These are phyloP conservation scores for Sporothrix curviconia DNA, from an alignment of 2,329 filamentous ascomycete genomes.

Conservation along the genomic window DNA sequence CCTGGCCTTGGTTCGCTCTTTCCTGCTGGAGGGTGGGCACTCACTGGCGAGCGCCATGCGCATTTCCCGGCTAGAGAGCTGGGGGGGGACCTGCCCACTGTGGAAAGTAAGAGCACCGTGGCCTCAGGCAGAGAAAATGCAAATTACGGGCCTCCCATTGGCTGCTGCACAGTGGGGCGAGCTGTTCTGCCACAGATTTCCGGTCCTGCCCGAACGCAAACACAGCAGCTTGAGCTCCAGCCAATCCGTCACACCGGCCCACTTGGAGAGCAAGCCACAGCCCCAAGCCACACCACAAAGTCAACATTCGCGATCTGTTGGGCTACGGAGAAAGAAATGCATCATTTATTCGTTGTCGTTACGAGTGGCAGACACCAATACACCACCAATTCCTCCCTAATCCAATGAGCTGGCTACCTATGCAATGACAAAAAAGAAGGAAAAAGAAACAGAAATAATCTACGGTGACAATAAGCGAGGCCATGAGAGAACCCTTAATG, in stretches of 20 bases:
- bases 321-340: background rate
- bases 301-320: no score
- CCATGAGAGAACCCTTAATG: slow-evolving; percentile 35
- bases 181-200: slow-evolving; percentile 9
- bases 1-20: no score
- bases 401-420: background rate
- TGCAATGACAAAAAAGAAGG: background rate
- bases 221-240: background rate
- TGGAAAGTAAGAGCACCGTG: no score
- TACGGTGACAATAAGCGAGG: no score
- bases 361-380: background rate
- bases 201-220: slow-evolving; percentile 19
- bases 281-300: background rate
- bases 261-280: no score
- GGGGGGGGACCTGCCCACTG: background rate
- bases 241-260: background rate
- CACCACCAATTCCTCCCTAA: background rate
- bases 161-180: background rate
- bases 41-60: background rate
- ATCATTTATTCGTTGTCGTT: background rate
- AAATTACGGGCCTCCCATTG: slow-evolving; percentile 19
- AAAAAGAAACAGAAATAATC: background rate
- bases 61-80: background rate
- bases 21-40: no score
- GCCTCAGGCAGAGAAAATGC: slow-evolving; percentile 19